phyloP scores from a whole-genome alignment of 1,284 basidiomycete species.

The Ustilago nuda region DNA sequence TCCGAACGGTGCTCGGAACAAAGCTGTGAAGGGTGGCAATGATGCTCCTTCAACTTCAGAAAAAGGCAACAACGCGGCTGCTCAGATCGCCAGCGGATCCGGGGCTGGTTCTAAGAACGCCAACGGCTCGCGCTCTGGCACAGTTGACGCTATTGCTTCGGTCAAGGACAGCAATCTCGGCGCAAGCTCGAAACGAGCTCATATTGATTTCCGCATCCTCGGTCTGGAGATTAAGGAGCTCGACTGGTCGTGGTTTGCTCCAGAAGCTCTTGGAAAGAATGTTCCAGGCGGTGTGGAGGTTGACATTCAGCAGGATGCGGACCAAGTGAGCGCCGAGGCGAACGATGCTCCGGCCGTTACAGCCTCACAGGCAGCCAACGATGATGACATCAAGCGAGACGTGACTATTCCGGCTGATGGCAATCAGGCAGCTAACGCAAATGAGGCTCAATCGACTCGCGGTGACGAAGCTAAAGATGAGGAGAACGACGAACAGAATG shows the following conservation, averaged over 20 bases:
- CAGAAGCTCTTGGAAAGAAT: constrained; percentile 13
- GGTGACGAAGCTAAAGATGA: background rate
- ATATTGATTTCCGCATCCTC: constrained; percentile 56
- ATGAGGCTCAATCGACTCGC: background rate
- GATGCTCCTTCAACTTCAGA: background rate
- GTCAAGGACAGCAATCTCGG: constrained; percentile 7
- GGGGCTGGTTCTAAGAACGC: background rate
- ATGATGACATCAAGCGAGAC: background rate
- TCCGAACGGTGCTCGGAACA: constrained; percentile 25
- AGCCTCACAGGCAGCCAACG: background rate
- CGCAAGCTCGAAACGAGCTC: constrained; percentile 28
- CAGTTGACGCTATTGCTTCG: constrained; percentile 3
- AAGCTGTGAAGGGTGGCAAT: constrained; percentile 9
- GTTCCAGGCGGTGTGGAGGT: background rate
- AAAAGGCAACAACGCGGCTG: constrained; percentile 1
- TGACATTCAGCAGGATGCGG: background rate
- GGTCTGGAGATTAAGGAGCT: constrained; percentile 54
- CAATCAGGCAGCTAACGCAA: background rate
- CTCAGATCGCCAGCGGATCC: constrained; percentile 6
- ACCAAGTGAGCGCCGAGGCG: constrained; percentile 5
- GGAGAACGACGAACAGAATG: constrained; percentile 5
- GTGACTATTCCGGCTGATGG: background rate
- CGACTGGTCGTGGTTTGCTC: constrained; percentile 52
- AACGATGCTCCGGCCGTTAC: background rate
- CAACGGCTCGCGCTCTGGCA: background rate